Percentiles rank a stretch among this genome's conserved stretches.
Evolutionary conservation across 1,284 basidiomycete species (phyloP).

Genomic region (Sporisorium sorghi): DNA sequence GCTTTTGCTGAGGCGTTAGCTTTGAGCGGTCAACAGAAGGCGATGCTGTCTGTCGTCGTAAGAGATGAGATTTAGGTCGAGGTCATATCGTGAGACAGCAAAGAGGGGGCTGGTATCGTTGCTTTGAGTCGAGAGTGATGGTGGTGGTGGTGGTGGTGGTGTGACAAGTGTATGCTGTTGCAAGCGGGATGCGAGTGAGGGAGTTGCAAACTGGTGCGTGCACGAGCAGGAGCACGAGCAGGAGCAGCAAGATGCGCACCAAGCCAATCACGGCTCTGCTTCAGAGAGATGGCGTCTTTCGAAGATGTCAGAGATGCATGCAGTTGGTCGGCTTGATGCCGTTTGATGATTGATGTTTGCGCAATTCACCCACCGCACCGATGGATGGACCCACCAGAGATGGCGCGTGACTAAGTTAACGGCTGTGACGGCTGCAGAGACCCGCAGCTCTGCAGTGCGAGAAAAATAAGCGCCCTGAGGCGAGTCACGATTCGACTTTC

Average conservation of each 20-base stretch:
- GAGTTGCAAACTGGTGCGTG: slow-evolving; percentile 4
- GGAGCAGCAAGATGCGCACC: not conserved
- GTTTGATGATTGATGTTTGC: not conserved
- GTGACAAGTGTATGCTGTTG: too few species aligned
- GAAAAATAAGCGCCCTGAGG: not conserved
- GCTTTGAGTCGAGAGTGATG: not conserved
- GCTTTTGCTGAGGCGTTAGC: not conserved
- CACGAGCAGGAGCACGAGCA: not conserved
- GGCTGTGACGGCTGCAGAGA: slow-evolving; percentile 1
- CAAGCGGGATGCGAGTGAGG: not conserved
- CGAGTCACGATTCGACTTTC: slow-evolving; percentile 1
- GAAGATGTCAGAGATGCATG: not conserved
- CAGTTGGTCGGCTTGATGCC: not conserved
- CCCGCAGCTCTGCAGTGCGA: not conserved
- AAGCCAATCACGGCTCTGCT: not conserved
- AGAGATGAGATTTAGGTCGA: not conserved
- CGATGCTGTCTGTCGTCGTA: not conserved
- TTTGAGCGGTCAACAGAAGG: too few species aligned
- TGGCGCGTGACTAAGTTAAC: not conserved
- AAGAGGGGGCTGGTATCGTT: not conserved
- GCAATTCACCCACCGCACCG: slow-evolving; percentile 2
- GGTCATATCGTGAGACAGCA: not conserved
- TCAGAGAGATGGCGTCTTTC: not conserved
- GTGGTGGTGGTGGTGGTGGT: not conserved
- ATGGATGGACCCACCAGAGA: not conserved